Evolutionary conservation across 768 basidiomycete species (phyloP), one percentile per base, ranked within the genome.

Genomic region (Tephrocybe sp.): DNA sequence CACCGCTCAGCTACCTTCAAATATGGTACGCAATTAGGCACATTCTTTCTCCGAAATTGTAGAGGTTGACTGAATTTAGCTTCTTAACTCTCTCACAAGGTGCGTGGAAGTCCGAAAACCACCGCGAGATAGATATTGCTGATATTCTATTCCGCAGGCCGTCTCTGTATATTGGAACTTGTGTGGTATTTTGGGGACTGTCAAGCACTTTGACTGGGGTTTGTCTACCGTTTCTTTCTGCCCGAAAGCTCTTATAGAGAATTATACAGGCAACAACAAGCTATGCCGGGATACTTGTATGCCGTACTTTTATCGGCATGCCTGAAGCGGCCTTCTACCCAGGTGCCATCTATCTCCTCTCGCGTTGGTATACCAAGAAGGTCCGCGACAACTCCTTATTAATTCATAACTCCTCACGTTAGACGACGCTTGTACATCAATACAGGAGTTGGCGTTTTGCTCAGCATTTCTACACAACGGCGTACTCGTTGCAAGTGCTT

Each of bases 311-410:
- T 59, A 78, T 86, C 32, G 85, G 85, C 4, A 52, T 86, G 10
- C 83, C 84, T 0, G 86, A 86, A 60, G 78, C 84, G 11, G 83
- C 83, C 1, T 86, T 86, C 56, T 85, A 83, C 64, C 84, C 85
- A 7, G 85, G 85, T 4, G 68, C 73, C 3, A 58, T 73, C 4
- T 75, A 70, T 55, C 62, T 75, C 4, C 66, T 80, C 2, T 78
- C 78, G n/a, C 69, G 78, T 18, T 81, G 78, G 79, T 81, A 81
- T 50, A 81, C 79, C 1, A 77, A 70, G 55, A 77, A 85, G 77
- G 85, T 71, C 8, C 18, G 26, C n/a, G 18, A 1, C n/a, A n/a
- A n/a, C n/a, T n/a, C n/a, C n/a, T n/a, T n/a, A 18, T 38, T 25
- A 20, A 20, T 44, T 11, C 28, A 30, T 11, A 30, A 5, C 11